These are phyloP conservation scores for Candida parachauliodes DNA, from an alignment of 805 yeast species.

Conservation along the genomic window DNA sequence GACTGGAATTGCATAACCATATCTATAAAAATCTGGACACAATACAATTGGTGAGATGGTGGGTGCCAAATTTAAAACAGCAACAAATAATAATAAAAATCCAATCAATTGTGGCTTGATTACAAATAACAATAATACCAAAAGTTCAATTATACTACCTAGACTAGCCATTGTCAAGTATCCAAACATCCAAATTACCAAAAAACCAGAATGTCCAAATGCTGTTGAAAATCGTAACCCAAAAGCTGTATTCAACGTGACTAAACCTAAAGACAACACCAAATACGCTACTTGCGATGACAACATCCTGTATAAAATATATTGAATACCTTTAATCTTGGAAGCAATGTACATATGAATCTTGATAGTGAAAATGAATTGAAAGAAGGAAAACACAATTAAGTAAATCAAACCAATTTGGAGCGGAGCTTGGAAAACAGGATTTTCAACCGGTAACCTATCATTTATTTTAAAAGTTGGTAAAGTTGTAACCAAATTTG, in stretches of 20 bases:
- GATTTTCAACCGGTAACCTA: constrained; percentile 20
- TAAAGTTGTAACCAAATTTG: constrained; percentile 20
- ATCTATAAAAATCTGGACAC: constrained; percentile 25
- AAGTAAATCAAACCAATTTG: constrained; percentile 31
- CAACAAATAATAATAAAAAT: constrained; percentile 21
- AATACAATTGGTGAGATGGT: constrained; percentile 25
- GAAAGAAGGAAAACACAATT: constrained; percentile 32
- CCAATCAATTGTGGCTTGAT: constrained; percentile 27
- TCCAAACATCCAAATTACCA: constrained; percentile 30
- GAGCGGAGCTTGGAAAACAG: constrained; percentile 27
- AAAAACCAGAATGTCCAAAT: constrained; percentile 30
- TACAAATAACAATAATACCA: constrained; percentile 20
- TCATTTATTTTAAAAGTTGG: constrained; percentile 24
- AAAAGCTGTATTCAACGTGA: constrained; percentile 27
- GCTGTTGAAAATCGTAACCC: constrained; percentile 18
- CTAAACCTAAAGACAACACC: constrained; percentile 24
- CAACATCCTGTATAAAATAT: constrained; percentile 20
- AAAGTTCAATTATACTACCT: constrained; percentile 27
- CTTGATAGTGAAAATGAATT: constrained; percentile 24
- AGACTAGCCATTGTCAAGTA: constrained; percentile 28
- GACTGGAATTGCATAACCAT: constrained; percentile 29
- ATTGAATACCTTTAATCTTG: constrained; percentile 23
- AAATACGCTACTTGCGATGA: constrained; percentile 27
- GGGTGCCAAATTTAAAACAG: constrained; percentile 29
- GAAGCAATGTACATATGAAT: constrained; percentile 25